Evolutionary conservation across 805 yeast species (phyloP).

Genomic region (Saccharomycopsis fibuligera): DNA sequence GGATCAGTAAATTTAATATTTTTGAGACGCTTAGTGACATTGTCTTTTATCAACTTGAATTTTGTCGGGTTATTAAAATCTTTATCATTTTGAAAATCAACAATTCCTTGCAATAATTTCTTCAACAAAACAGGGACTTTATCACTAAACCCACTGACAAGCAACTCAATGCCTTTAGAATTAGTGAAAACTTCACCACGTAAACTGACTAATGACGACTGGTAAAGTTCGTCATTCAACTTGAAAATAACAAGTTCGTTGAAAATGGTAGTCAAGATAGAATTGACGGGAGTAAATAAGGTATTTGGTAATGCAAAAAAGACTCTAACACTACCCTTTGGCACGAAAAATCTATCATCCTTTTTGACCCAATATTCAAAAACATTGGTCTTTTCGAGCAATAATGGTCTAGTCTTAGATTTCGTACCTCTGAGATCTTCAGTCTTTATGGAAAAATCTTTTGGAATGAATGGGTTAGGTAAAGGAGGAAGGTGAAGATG

Average conservation of each 20-base stretch:
- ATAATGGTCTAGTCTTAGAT: conserved; percentile 47
- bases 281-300: conserved; percentile 49
- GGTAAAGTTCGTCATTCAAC: conserved; percentile 69
- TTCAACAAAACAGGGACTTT: conserved; percentile 60
- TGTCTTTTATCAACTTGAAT: conserved; percentile 63
- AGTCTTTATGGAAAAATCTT: conserved; percentile 59
- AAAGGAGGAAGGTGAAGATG: conserved; percentile 44
- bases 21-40: conserved; percentile 50
- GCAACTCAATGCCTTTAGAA: conserved; percentile 65
- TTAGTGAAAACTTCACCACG: conserved; percentile 49
- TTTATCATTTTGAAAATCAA: conserved; percentile 21
- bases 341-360: conserved; percentile 84
- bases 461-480: conserved; percentile 77
- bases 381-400: conserved; percentile 43
- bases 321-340: conserved; percentile 69
- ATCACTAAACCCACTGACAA: conserved; percentile 76
- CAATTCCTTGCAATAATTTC: conserved; percentile 50
- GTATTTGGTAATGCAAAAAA: conserved; percentile 61
- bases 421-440: conserved; percentile 23
- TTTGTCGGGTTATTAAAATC: conserved; percentile 34
- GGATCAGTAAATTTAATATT: conserved; percentile 74
- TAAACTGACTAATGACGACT: conserved; percentile 79
- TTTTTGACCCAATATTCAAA: conserved; percentile 77
- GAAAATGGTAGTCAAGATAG: conserved; percentile 54
- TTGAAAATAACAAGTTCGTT: conserved; percentile 71